Evolutionary conservation across 2,329 filamentous ascomycete species (phyloP).

Genomic region (Dryadomyces quercivorus): DNA sequence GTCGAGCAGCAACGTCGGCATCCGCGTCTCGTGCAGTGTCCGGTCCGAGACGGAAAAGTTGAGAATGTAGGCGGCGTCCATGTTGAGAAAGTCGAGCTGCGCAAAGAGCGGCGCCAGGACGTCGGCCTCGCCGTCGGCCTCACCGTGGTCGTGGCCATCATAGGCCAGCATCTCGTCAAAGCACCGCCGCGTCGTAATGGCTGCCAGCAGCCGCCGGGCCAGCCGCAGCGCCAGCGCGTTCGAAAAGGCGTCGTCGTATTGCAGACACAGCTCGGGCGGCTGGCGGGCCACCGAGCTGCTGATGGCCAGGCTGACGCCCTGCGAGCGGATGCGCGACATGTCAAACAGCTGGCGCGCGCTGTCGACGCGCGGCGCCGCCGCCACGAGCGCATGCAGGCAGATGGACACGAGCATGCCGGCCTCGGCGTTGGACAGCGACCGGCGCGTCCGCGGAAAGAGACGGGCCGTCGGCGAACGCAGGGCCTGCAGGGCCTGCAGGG

Average conservation of each 20-base stretch:
- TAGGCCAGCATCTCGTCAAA: constrained; percentile 30
- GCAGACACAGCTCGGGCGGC: constrained; percentile 37
- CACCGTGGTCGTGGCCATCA: neutral
- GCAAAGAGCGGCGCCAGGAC: constrained; percentile 36
- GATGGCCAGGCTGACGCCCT: constrained; percentile 35
- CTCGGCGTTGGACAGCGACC: constrained; percentile 32
- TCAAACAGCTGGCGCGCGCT: constrained; percentile 39
- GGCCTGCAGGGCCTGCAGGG: constrained; percentile 27
- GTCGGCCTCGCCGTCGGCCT: constrained; percentile 21
- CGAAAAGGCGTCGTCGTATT: constrained; percentile 52
- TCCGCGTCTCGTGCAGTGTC: constrained; percentile 42
- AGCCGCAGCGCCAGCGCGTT: constrained; percentile 47
- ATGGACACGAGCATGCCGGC: constrained; percentile 44
- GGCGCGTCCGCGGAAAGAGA: constrained; percentile 22
- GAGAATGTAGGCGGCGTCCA: constrained; percentile 30
- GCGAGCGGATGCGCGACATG: constrained; percentile 47
- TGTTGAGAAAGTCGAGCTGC: constrained; percentile 39
- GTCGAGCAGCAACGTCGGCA: constrained; percentile 48
- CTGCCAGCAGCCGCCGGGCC: constrained; percentile 45
- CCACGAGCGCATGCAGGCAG: constrained; percentile 50
- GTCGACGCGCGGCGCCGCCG: constrained; percentile 38
- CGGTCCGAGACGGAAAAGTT: constrained; percentile 38
- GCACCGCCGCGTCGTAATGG: constrained; percentile 38
- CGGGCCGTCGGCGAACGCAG: constrained; percentile 25
- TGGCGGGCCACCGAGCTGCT: constrained; percentile 33